Conservation (phyloP, 305 asterid genomes). For the Fraxinus nigra region DNA sequence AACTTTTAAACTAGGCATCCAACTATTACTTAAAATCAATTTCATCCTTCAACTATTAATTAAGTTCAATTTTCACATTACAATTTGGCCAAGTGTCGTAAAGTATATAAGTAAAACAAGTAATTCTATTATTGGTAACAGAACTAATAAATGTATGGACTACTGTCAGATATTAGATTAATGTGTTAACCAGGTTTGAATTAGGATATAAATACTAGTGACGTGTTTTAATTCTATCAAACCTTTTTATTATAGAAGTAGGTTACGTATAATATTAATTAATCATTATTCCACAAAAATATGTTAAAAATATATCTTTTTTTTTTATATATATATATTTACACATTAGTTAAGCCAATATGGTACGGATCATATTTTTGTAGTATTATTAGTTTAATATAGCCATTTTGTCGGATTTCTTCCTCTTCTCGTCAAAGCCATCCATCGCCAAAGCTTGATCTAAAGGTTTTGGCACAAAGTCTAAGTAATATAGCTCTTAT, state of each 20-base stretch:
- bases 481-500: too few species aligned
- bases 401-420: not conserved
- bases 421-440: not conserved
- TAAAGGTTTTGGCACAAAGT: too few species aligned
- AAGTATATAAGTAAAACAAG: not conserved
- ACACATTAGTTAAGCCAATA: not conserved
- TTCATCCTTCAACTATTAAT: not conserved
- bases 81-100: not conserved
- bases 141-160: too few species aligned
- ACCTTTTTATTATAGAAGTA: not conserved
- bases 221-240: not conserved
- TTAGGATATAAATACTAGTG: not conserved
- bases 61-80: too few species aligned
- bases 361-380: not conserved
- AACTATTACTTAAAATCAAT: not conserved
- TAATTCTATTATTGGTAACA: not conserved
- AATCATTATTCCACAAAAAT: not conserved
- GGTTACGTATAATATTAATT: not conserved
- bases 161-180: too few species aligned
- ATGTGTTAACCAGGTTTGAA: too few species aligned
- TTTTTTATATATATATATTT: too few species aligned
- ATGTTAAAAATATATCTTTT: not conserved
- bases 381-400: not conserved
- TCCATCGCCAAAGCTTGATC: not conserved
- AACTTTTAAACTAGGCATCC: not conserved